phyloP scores from a whole-genome alignment of 177 flowering plant species.

The Tripterygium wilfordii region DNA sequence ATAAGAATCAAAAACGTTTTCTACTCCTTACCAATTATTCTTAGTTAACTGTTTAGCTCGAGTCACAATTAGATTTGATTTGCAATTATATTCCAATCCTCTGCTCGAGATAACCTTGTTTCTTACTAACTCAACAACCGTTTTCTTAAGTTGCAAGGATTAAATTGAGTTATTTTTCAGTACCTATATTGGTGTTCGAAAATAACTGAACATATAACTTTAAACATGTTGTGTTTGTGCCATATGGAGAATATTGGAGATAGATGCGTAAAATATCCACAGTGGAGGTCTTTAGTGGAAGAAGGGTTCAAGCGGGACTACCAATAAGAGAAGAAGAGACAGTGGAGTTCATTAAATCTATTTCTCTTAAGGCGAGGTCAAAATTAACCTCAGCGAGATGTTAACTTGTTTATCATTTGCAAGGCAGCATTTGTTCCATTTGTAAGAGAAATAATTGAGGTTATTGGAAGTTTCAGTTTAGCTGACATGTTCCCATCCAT shows the following conservation, averaged over 20 bases:
- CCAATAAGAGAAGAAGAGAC: constrained; percentile 17
- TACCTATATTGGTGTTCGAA: too few relatives aligned
- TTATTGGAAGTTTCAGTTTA: constrained; percentile 5
- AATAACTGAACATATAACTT: too few relatives aligned
- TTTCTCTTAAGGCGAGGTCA: constrained; percentile 7
- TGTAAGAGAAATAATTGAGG: neutral
- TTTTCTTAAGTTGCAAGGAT: too few relatives aligned
- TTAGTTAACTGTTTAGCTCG: too few relatives aligned
- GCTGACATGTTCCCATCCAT: constrained; percentile 25
- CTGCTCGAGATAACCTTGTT: too few relatives aligned
- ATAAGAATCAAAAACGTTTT: too few relatives aligned
- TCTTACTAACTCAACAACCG: too few relatives aligned
- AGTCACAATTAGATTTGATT: too few relatives aligned
- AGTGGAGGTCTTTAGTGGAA: constrained; percentile 14
- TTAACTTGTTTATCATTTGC: constrained; percentile 12
- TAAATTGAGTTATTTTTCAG: too few relatives aligned
- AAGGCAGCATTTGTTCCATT: constrained; percentile 10
- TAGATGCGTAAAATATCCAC: constrained; percentile 20
- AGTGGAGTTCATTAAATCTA: constrained; percentile 6
- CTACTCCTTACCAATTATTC: too few relatives aligned
- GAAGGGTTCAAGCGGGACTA: constrained; percentile 8
- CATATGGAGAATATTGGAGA: constrained; percentile 34
- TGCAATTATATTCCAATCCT: too few relatives aligned
- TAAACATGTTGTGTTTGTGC: constrained; percentile 17
- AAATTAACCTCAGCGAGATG: too few relatives aligned